phyloP scores from a whole-genome alignment of 768 basidiomycete genomes.

The Solioccasus polychromus region DNA sequence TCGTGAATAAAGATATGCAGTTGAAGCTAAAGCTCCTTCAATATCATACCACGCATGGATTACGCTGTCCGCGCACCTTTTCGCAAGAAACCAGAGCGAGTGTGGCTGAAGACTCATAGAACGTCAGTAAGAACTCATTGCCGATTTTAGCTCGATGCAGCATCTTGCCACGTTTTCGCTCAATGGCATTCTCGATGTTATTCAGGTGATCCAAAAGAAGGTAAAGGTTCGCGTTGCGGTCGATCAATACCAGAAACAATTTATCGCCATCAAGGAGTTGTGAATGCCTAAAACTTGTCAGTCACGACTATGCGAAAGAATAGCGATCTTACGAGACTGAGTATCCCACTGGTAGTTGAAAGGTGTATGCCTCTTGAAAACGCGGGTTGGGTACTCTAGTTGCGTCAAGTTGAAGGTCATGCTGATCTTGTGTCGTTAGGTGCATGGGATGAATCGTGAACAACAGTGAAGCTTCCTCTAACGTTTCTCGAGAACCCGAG shows the following conservation, averaged over 20 bases:
- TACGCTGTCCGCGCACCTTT: constrained; percentile 35
- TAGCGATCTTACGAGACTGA: constrained; percentile 19
- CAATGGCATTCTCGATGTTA: constrained; percentile 35
- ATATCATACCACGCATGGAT: not conserved
- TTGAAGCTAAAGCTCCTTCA: constrained; percentile 26
- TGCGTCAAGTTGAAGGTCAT: constrained; percentile 27
- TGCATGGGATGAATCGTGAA: constrained; percentile 29
- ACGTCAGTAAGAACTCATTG: constrained; percentile 42
- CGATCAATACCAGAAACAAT: constrained; percentile 40
- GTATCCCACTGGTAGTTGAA: constrained; percentile 21
- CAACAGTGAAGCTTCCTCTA: constrained; percentile 18
- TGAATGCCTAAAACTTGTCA: constrained; percentile 22
- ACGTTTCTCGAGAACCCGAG: constrained; percentile 16
- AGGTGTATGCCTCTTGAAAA: constrained; percentile 24
- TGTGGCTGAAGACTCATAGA: constrained; percentile 50
- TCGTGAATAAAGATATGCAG: constrained; percentile 50
- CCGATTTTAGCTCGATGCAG: constrained; percentile 48
- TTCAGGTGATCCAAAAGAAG: constrained; percentile 38
- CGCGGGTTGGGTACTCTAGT: constrained; percentile 21
- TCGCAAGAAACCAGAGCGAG: constrained; percentile 42
- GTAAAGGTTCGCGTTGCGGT: constrained; percentile 28
- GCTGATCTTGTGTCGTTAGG: constrained; percentile 28
- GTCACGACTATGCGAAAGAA: not conserved
- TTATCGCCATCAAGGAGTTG: constrained; percentile 42
- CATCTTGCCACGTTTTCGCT: constrained; percentile 27